phyloP scores from a whole-genome alignment of 768 basidiomycete species.

The Termitomyces sp. region DNA sequence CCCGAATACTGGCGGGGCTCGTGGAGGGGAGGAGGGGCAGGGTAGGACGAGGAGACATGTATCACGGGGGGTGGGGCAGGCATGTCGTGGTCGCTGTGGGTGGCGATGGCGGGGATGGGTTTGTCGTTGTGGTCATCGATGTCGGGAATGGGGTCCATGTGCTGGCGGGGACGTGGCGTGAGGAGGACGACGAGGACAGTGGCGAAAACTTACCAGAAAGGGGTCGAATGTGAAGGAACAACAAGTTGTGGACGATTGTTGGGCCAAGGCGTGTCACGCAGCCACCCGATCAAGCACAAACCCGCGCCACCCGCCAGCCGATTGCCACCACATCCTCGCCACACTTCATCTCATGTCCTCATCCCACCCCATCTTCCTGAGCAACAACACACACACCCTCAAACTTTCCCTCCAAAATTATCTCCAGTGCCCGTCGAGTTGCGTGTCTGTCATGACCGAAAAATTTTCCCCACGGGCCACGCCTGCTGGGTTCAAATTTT shows the following conservation, averaged over 20 bases:
- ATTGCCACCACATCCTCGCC: background rate
- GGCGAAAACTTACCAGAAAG: too few relatives aligned
- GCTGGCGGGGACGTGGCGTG: too few relatives aligned
- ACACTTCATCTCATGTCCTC: background rate
- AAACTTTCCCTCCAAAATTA: background rate
- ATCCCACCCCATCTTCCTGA: background rate
- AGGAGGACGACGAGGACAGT: too few relatives aligned
- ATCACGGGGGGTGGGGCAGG: background rate
- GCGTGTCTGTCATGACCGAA: background rate
- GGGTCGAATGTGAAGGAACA: too few relatives aligned
- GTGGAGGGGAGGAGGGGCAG: background rate
- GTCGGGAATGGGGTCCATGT: too few relatives aligned
- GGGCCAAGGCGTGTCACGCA: constrained; percentile 1
- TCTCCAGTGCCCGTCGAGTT: background rate
- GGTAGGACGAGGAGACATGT: background rate
- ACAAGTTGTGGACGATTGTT: background rate
- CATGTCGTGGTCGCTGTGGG: background rate
- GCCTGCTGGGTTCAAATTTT: constrained; percentile 2
- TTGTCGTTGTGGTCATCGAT: too few relatives aligned
- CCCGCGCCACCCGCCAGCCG: constrained; percentile 3
- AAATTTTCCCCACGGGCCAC: constrained; percentile 1
- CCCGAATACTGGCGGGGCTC: background rate
- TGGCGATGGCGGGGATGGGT: too few relatives aligned
- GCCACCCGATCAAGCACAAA: constrained; percentile 3
- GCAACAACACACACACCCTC: background rate